Base-by-base conservation (phyloP, 768 basidiomycete species). In the Rossbeevera mucosa region DNA sequence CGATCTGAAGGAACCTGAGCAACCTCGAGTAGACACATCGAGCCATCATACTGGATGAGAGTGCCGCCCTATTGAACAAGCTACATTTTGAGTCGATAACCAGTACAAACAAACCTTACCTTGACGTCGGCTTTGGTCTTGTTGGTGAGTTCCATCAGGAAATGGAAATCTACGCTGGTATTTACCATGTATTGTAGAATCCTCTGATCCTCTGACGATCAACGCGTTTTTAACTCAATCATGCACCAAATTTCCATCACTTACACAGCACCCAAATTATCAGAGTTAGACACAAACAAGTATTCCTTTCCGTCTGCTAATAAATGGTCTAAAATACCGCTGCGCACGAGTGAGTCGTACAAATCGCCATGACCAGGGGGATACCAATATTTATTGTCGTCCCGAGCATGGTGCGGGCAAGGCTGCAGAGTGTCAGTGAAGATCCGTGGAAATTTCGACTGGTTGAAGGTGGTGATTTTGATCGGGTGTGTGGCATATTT, bases 281-380 rank as follows among this genome's bases (percentile, higher is more conserved):
- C 94, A 44, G 93, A 93, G 79, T 97, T 97, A 71, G 93, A 95
- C 49, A 94, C 91, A 67, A 96, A 97, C 61, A 96, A 82, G 74
- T 95, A 97, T 74, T 97, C 92, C 71, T 95, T 96, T 71, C 94
- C 94, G 59, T 91, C 88, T 11, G 86, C 76, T 50, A 97, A 73
- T 40, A 97, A 80, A 72, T 91, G 86, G 66, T 95, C 91, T 57
- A 98, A 79, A 47, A 94, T 83, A 57, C 94, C 93, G 21, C 88
- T 91, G 72, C 94, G 93, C 64, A 82, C 72, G 57, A 97, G 78
- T 30, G 94, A 91, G 62, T 94, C 92, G 76, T 94, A 97, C 64
- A 97, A 74, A 71, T 97, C 94, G 68, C 94, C 94, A 76, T 97
- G 94, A 60, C 94, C 94, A 47, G 94, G 91, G 50, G 94, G 93